Conservation (phyloP, 148 eudicot genomes). For the Agrostemma githago region DNA sequence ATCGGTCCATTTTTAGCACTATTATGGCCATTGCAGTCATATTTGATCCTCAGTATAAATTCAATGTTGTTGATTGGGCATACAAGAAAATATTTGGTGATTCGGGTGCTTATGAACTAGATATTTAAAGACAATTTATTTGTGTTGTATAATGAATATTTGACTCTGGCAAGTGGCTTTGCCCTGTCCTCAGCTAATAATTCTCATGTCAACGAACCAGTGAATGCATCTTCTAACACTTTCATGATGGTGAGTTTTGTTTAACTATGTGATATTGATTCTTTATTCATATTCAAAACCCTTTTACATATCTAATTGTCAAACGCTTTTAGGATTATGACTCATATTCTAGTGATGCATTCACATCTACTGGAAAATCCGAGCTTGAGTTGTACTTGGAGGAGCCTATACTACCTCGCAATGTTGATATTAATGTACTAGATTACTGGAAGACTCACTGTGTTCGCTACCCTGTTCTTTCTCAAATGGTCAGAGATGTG, state of each 20-base stretch:
- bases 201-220: too few species aligned
- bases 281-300: background rate
- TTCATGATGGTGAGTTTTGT: background rate
- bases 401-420: background rate
- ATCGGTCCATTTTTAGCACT: background rate
- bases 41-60: slow-evolving; percentile 7
- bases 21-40: background rate
- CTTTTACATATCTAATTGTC: background rate
- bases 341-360: background rate
- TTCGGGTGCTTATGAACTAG: too few species aligned
- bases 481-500: background rate
- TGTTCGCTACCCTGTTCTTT: background rate
- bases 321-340: background rate
- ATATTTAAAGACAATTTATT: background rate
- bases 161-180: background rate
- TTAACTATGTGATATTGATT: too few species aligned
- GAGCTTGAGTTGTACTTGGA: background rate
- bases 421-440: background rate
- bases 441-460: background rate
- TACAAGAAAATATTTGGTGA: background rate
- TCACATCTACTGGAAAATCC: background rate
- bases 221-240: background rate
- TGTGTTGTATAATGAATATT: slow-evolving; percentile 1
- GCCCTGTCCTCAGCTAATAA: background rate
- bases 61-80: background rate